Percentiles rank a stretch among this genome's conserved stretches.
Conservation (phyloP, 2,329 filamentous ascomycete species). For the Aureobasidium sp. region DNA sequence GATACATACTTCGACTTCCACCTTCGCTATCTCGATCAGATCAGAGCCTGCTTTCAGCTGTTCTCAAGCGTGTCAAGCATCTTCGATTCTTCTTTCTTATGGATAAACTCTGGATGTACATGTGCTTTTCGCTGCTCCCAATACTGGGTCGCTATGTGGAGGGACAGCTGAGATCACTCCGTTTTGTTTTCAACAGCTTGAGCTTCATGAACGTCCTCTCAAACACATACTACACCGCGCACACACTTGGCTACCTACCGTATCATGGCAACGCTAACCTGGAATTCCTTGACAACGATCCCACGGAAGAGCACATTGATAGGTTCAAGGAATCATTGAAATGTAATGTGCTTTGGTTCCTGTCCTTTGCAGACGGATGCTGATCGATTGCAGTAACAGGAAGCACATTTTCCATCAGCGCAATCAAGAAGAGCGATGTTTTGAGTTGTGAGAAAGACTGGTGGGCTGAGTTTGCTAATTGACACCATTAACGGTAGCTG, state of each 20-base stretch:
- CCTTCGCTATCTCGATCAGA: too few species aligned
- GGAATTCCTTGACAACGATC: background rate
- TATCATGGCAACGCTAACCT: background rate
- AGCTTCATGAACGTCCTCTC: too few species aligned
- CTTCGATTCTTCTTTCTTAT: background rate
- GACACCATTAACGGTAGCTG: background rate
- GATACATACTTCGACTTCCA: too few species aligned
- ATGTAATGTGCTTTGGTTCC: background rate
- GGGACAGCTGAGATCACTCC: background rate
- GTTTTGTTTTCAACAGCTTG: background rate
- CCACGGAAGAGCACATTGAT: background rate
- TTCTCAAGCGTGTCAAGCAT: background rate
- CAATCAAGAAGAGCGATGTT: background rate
- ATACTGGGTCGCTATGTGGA: too few species aligned
- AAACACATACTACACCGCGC: too few species aligned
- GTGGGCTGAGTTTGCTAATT: background rate
- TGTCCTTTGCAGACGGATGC: too few species aligned
- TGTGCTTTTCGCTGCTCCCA: too few species aligned
- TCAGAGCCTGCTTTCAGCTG: background rate
- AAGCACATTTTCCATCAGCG: background rate
- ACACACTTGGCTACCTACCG: too few species aligned
- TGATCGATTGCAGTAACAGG: background rate
- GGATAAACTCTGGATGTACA: too few species aligned
- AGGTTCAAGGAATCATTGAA: background rate
- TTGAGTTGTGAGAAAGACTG: background rate